phyloP scores from a whole-genome alignment of 176 grass and related monocot genomes.

The Ampelocalamus luodianensis region DNA sequence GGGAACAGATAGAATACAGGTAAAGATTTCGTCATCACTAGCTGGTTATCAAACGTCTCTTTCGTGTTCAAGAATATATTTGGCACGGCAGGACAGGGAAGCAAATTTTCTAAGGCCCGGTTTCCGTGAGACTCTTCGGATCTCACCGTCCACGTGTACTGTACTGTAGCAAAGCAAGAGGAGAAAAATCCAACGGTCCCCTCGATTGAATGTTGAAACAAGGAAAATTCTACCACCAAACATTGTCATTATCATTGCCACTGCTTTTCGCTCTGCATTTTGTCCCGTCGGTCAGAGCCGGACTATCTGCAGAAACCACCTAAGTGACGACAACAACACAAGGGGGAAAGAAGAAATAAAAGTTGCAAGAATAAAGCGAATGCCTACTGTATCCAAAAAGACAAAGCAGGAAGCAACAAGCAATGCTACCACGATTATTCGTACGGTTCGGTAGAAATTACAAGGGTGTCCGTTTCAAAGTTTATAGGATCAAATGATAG shows the following conservation, averaged over 20 bases:
- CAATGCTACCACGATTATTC: not conserved
- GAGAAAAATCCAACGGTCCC: no score
- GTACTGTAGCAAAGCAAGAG: no score
- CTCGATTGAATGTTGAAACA: not conserved
- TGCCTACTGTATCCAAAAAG: not conserved
- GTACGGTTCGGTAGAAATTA: not conserved
- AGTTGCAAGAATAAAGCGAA: constrained; percentile 9
- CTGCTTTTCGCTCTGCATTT: constrained; percentile 4
- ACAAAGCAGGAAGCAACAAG: not conserved
- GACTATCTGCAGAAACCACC: not conserved
- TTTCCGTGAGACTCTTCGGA: no score
- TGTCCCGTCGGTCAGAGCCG: not conserved
- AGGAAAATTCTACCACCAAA: not conserved
- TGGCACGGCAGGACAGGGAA: not conserved
- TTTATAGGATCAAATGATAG: no score
- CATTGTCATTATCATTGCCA: not conserved
- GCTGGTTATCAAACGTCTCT: not conserved
- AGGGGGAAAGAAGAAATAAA: not conserved
- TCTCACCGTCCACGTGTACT: no score
- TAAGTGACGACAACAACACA: not conserved
- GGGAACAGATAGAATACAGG: no score
- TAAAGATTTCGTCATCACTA: not conserved
- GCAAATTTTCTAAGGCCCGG: no score
- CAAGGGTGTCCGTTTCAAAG: no score
- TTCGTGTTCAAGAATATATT: not conserved